phyloP scores from a whole-genome alignment of 257 asterid species.

The Paraleonurus japonicus region DNA sequence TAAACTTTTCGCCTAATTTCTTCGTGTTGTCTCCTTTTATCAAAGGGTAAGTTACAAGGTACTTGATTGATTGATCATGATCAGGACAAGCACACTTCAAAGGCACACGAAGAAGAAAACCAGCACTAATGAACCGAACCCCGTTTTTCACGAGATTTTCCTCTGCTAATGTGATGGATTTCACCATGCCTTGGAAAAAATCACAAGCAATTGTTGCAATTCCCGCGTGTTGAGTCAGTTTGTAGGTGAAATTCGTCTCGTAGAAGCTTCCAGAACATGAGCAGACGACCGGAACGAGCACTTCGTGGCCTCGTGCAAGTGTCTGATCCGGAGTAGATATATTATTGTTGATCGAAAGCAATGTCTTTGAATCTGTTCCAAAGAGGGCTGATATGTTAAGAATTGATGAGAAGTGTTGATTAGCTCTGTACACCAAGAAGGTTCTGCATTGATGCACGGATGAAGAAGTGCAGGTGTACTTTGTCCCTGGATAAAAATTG shows the following conservation, averaged over 20 bases:
- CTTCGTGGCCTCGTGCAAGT: slow-evolving; percentile 43
- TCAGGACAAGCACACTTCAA: slow-evolving; percentile 73
- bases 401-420: slow-evolving; percentile 33
- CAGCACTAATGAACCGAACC: slow-evolving; percentile 15
- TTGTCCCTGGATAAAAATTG: slow-evolving; percentile 41
- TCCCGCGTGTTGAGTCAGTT: slow-evolving; percentile 6
- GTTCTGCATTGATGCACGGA: slow-evolving; percentile 39
- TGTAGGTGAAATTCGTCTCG: slow-evolving; percentile 37
- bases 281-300: slow-evolving; percentile 53
- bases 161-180: slow-evolving; percentile 38
- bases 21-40: slow-evolving; percentile 39
- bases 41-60: slow-evolving; percentile 59
- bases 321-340: slow-evolving; percentile 25
- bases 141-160: slow-evolving; percentile 15
- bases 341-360: slow-evolving; percentile 43
- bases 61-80: slow-evolving; percentile 18
- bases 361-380: slow-evolving; percentile 19
- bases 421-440: slow-evolving; percentile 52
- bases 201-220: slow-evolving; percentile 45
- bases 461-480: slow-evolving; percentile 48
- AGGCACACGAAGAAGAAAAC: slow-evolving; percentile 43
- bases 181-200: slow-evolving; percentile 55
- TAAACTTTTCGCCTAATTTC: slow-evolving; percentile 43
- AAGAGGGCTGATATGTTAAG: slow-evolving; percentile 45
- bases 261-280: slow-evolving; percentile 45